A percentile compares a stretch with the other conserved stretches of the same genome.
Conservation (phyloP, 805 yeast genomes). For the Saturnispora dispora region DNA sequence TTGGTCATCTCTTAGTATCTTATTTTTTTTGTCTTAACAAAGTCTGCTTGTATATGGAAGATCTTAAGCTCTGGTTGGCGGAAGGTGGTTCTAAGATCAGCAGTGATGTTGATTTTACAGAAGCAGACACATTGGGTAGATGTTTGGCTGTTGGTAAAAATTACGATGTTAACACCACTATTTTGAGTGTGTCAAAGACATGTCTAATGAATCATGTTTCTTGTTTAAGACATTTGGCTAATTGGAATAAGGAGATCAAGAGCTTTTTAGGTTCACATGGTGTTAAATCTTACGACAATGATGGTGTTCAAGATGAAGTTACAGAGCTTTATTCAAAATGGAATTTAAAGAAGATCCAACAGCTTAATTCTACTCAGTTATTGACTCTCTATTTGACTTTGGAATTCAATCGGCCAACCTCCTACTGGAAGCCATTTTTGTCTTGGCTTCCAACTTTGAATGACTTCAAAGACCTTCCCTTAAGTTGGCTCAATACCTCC, state of each 20-base stretch:
- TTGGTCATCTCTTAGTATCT: neutral
- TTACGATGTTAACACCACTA: conserved; percentile 33
- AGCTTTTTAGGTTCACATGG: neutral
- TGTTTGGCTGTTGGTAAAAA: conserved; percentile 41
- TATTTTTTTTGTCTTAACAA: neutral
- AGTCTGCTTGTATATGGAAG: neutral
- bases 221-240: conserved; percentile 35
- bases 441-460: conserved; percentile 48
- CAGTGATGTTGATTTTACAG: conserved; percentile 30
- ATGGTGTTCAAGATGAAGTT: neutral
- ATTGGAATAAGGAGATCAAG: conserved; percentile 8
- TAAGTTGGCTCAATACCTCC: conserved; percentile 40
- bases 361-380: conserved; percentile 52
- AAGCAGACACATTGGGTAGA: conserved; percentile 47
- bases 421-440: conserved; percentile 66
- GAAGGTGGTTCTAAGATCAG: neutral
- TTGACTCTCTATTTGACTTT: conserved; percentile 40
- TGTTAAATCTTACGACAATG: neutral
- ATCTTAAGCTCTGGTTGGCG: neutral
- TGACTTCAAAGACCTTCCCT: conserved; percentile 51
- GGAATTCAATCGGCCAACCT: conserved; percentile 34
- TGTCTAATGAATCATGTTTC: conserved; percentile 52
- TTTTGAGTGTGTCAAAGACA: conserved; percentile 50
- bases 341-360: conserved; percentile 27
- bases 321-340: conserved; percentile 14